phyloP scores from a whole-genome alignment of 2,329 filamentous ascomycete species.

The Venturia pyrina region DNA sequence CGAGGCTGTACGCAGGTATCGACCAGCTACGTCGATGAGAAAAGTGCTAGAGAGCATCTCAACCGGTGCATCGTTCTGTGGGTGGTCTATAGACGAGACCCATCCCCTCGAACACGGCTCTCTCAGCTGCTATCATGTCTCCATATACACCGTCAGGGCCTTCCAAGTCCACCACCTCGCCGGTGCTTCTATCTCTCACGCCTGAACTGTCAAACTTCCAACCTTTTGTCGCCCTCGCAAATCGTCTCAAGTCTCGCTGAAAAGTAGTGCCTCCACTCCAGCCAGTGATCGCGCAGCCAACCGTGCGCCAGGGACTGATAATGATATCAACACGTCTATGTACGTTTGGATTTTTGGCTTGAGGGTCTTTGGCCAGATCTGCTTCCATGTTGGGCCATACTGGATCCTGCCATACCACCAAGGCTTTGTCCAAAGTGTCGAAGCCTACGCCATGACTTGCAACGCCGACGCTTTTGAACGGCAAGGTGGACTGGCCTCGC shows the following conservation, averaged over 20 bases:
- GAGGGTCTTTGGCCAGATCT: slow-evolving; percentile 25
- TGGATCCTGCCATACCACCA: slow-evolving; percentile 85
- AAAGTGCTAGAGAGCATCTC: not conserved
- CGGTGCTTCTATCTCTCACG: slow-evolving; percentile 56
- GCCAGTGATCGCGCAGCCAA: slow-evolving; percentile 77
- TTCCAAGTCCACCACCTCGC: slow-evolving; percentile 63
- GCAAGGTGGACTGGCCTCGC: slow-evolving; percentile 57
- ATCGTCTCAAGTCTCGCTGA: slow-evolving; percentile 71
- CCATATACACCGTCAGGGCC: slow-evolving; percentile 34
- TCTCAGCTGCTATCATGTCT: slow-evolving; percentile 57
- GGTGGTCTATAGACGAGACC: slow-evolving; percentile 44
- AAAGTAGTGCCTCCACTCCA: slow-evolving; percentile 90
- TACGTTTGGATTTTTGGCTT: slow-evolving; percentile 54
- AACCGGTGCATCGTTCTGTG: slow-evolving; percentile 31
- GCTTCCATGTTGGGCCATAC: slow-evolving; percentile 28
- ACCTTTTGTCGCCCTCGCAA: slow-evolving; percentile 59
- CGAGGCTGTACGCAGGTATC: too few relatives aligned
- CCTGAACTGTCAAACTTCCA: slow-evolving; percentile 93
- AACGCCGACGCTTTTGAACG: slow-evolving; percentile 36
- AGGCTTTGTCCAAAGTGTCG: slow-evolving; percentile 80
- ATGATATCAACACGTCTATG: slow-evolving; percentile 91
- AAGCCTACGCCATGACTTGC: slow-evolving; percentile 77
- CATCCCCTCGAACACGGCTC: slow-evolving; percentile 67
- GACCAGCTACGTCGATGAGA: too few relatives aligned
- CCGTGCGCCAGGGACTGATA: slow-evolving; percentile 76